Evolutionary conservation across 257 asterid species (phyloP), one percentile per base, ranked within the genome.

Genomic region (Jaltomata sinuosa): DNA sequence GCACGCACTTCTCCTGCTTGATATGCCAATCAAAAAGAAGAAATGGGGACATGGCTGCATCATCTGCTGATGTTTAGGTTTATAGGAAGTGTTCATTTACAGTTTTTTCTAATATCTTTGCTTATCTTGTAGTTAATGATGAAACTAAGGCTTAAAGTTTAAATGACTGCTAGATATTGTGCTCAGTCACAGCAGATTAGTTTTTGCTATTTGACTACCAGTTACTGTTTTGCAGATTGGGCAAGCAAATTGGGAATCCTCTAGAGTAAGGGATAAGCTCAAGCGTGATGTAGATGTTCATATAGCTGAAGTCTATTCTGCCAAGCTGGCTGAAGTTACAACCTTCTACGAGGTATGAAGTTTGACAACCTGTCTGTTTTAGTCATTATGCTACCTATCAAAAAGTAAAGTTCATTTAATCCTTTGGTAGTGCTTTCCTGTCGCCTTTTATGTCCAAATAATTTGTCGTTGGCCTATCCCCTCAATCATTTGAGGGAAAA

Each of bases 231-330:
- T 77, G 80, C 83, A 95, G 99, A 94, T 96, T 85, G 91, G 86
- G 64, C 98, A 90, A 88, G 98, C 98, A 49, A 90, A 91, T 49
- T 96, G 98, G 98, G 97, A 96, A 87, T 83, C 97, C 34, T 91
- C 97, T 57, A 93, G 91, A 90, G 92, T 92, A 85, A 92, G 98
- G 87, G 97, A 93, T 84, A 96, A 94, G 88, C 91, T 96, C 85
- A 87, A 74, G 49, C 97, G 98, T 59, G 99, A 94, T 83, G 91
- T 96, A 87, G 97, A 94, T 88, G 95, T 91, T 54, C 97, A 96
- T 87, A 78, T 90, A 84, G 89, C 89, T 52, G 68, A 92, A 68
- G 97, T 94, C 86, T 91, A 96, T 84, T 83, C 84, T 42, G 84
- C 92, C 85, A 92, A 92, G 91, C 92, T 94, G 72, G 90, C 98